Percentiles rank a stretch among this genome's conserved stretches.
These are phyloP conservation scores for Fraxinus baroniana DNA, from an alignment of 305 asterid species.

Conservation along the genomic window DNA sequence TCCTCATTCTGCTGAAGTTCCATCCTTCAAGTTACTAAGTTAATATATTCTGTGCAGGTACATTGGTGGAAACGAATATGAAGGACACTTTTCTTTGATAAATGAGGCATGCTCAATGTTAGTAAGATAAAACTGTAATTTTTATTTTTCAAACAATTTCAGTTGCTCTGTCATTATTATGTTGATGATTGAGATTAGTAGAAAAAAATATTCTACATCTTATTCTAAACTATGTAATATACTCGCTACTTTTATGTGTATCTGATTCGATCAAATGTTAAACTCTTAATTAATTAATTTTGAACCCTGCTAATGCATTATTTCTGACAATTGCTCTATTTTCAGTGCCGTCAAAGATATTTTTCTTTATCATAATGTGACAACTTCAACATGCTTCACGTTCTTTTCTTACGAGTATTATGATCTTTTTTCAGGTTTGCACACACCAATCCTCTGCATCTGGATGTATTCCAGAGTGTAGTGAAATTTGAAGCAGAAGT, in stretches of 20 bases:
- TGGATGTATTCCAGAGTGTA: slow-evolving; percentile 89
- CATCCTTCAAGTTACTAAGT: slow-evolving; percentile 21
- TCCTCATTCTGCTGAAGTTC: slow-evolving; percentile 1
- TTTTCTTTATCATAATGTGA: not conserved
- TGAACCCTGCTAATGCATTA: not conserved
- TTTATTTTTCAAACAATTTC: slow-evolving; percentile 5
- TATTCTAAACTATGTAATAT: not conserved
- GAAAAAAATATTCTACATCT: not conserved
- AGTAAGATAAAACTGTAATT: slow-evolving; percentile 38
- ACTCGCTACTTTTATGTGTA: not conserved
- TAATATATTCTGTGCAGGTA: slow-evolving; percentile 49
- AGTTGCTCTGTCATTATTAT: not conserved
- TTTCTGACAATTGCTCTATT: not conserved
- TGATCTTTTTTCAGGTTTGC: slow-evolving; percentile 69
- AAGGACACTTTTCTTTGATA: slow-evolving; percentile 91
- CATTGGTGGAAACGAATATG: slow-evolving; percentile 87
- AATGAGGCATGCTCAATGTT: slow-evolving; percentile 98
- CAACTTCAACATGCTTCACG: not conserved
- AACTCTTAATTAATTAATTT: not conserved
- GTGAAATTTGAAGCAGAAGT: slow-evolving; percentile 94
- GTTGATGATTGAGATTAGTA: slow-evolving; percentile 1
- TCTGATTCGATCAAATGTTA: not conserved
- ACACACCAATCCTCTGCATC: slow-evolving; percentile 95
- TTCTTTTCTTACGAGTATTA: slow-evolving; percentile 10
- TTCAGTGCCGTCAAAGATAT: not conserved